Base-by-base conservation (phyloP, 164 flowering plant species). In the Nymphaea thermarum region DNA sequence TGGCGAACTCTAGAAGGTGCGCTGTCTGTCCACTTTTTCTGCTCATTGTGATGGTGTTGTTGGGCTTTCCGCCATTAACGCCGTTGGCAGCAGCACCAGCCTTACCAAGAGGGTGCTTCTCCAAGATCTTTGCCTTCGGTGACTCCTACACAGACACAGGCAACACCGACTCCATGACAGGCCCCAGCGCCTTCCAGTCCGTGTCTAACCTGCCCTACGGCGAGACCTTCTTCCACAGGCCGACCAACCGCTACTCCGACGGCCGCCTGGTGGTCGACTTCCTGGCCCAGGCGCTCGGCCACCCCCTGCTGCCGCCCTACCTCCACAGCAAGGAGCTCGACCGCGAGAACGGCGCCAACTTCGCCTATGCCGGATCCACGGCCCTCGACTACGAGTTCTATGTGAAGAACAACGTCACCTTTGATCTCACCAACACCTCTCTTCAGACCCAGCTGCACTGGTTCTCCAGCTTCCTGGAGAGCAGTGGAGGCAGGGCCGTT, bases 131-230 rank as follows among this genome's bases (percentile, higher is more conserved):
- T 60, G 90, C 94, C 4, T 90, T 90, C 43, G 97, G 97, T 0
- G 91, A 86, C 73, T 87, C 94, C 0, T 84, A 60, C 73, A 88
- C 97, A 0, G 94, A 91, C 71, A 88, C 92, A 0, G 94, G 94
- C 7, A 88, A 91, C 74, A 81, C 87, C 3, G 8, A 43, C 4
- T 72, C 82, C 60, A 2, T 65, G 25, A 64, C 81, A 0, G 82
- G 83, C 42, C 82, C 82, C 41, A 57, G 1, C 17, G 66, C 66
- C 12, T 84, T 78, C 76, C 42, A 8, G 14, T 70, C 68, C 44
- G 80, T 77, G 0, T 82, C 87, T 0, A 76, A 65, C 60, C 73
- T 18, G 5, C 85, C 84, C 6, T 83, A 82, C 57, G 87, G 85
- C 15, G 57, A 44, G n/a, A 77, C 82, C 41, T 76, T 67, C 71